Percentiles rank a stretch among this genome's conserved stretches.
Conservation (phyloP, 2,329 filamentous ascomycete genomes). For the Epichloe uncinata region DNA sequence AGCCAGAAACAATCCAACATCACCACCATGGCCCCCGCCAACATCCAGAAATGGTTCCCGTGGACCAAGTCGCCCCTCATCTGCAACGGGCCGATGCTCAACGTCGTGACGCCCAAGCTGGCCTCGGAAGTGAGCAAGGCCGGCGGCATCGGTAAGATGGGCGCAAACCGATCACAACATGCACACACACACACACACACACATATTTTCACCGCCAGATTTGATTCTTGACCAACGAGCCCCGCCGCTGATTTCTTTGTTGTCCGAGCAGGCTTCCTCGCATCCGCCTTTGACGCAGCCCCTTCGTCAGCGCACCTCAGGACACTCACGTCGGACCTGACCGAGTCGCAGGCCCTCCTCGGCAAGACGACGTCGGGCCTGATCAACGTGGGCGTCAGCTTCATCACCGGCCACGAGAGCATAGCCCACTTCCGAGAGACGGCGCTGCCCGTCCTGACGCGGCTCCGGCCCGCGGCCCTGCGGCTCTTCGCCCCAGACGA, state of each 20-base stretch:
- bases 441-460: conserved; percentile 36
- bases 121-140: conserved; percentile 25
- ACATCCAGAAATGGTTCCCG: conserved; percentile 17
- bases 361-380: conserved; percentile 19
- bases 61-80: conserved; percentile 18
- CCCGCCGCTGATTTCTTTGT: no score
- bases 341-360: conserved; percentile 16
- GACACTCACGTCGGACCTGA: conserved; percentile 20
- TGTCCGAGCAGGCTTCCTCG: conserved; percentile 17
- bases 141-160: conserved; percentile 22
- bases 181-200: neutral
- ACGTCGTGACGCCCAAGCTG: conserved; percentile 18
- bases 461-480: conserved; percentile 42
- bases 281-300: conserved; percentile 17
- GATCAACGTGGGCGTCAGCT: conserved; percentile 41
- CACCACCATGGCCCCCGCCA: conserved; percentile 13
- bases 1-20: neutral
- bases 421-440: conserved; percentile 25
- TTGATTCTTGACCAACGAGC: neutral
- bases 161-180: neutral
- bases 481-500: conserved; percentile 53
- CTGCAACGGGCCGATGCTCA: conserved; percentile 25
- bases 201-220: no score
- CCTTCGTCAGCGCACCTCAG: conserved; percentile 18
- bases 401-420: conserved; percentile 41